Evolutionary conservation across 306 rosid genomes (phyloP).

Genomic region (Hippophae gyantsensis): DNA sequence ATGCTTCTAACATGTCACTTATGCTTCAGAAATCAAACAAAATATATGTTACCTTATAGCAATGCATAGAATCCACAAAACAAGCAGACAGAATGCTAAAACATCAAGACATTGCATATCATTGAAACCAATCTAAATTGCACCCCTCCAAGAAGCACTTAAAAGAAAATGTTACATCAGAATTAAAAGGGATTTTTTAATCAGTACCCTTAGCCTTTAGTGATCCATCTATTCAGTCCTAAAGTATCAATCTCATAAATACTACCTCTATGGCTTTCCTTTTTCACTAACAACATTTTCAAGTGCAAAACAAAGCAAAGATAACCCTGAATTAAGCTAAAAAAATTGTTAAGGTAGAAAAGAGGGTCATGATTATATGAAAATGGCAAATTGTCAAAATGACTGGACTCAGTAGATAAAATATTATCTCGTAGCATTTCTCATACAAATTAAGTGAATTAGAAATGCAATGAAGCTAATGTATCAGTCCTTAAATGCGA

Average conservation of each 20-base stretch:
- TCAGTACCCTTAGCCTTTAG: no score
- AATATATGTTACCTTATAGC: background rate
- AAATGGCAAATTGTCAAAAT: no score
- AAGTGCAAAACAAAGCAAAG: background rate
- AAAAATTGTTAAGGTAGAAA: background rate
- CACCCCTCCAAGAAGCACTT: no score
- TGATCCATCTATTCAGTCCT: no score
- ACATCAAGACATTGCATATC: no score
- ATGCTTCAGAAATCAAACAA: background rate
- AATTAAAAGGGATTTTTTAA: no score
- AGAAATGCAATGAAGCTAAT: no score
- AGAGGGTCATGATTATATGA: background rate
- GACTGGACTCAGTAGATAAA: no score
- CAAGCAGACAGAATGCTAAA: background rate
- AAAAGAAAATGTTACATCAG: no score
- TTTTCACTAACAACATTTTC: background rate
- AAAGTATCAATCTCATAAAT: background rate
- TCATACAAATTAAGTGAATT: no score
- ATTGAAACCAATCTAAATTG: background rate
- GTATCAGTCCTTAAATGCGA: no score
- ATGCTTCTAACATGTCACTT: slow-evolving; percentile 6
- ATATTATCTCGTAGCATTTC: no score
- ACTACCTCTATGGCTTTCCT: background rate
- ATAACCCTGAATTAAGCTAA: background rate
- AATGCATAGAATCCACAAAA: background rate